Evolutionary conservation across 345 rosid genomes (phyloP).

Genomic region (Boechera retrofracta): DNA sequence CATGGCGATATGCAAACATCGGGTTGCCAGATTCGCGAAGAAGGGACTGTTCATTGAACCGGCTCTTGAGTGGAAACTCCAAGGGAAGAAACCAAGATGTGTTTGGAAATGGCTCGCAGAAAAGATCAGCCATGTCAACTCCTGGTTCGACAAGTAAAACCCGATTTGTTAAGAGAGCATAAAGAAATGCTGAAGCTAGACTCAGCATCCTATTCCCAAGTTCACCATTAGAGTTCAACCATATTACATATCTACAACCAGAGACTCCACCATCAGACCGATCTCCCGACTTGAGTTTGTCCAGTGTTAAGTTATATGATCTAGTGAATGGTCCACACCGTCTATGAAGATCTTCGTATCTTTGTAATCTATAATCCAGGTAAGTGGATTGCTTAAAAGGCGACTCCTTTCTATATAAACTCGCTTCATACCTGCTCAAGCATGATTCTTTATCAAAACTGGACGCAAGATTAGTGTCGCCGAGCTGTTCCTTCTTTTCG

Average conservation of each 20-base stretch:
- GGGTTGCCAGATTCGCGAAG: slow-evolving; percentile 36
- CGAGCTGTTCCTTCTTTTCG: slow-evolving; percentile 15
- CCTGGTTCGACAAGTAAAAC: slow-evolving; percentile 45
- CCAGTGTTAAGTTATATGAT: slow-evolving; percentile 31
- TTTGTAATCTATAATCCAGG: slow-evolving; percentile 38
- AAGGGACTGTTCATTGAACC: slow-evolving; percentile 23
- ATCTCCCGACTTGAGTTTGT: slow-evolving; percentile 35
- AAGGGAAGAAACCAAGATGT: slow-evolving; percentile 44
- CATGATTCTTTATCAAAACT: slow-evolving; percentile 43
- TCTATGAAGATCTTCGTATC: slow-evolving; percentile 46
- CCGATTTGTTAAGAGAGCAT: slow-evolving; percentile 49
- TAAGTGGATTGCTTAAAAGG: slow-evolving; percentile 41
- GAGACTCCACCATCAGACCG: slow-evolving; percentile 27
- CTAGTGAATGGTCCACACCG: slow-evolving; percentile 43
- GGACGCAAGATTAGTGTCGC: background rate
- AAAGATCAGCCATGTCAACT: slow-evolving; percentile 43
- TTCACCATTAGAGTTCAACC: slow-evolving; percentile 17
- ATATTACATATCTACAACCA: slow-evolving; percentile 33
- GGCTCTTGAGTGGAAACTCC: slow-evolving; percentile 39
- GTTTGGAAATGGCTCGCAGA: slow-evolving; percentile 50
- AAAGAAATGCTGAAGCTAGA: slow-evolving; percentile 52
- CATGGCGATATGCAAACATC: slow-evolving; percentile 34
- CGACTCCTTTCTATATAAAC: slow-evolving; percentile 37
- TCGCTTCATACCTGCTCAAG: slow-evolving; percentile 41
- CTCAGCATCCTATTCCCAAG: slow-evolving; percentile 48